Conservation (phyloP, 2,329 filamentous ascomycete genomes). For the Botryotinia globosa region DNA sequence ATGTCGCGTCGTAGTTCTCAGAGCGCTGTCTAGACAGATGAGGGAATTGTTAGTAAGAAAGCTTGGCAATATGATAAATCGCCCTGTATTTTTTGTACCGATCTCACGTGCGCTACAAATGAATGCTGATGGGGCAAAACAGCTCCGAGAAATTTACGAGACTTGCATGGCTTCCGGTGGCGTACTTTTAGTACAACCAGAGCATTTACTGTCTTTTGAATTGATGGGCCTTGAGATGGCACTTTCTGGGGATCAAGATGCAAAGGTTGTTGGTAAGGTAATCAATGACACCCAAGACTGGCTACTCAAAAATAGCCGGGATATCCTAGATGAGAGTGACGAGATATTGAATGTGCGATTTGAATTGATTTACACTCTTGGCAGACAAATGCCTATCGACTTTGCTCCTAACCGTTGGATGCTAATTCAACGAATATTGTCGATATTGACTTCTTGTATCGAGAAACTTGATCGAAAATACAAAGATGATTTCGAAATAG, state of each 20-base stretch:
- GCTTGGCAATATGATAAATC: slow-evolving; percentile 54
- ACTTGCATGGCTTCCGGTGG: slow-evolving; percentile 52
- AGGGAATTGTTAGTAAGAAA: slow-evolving; percentile 52
- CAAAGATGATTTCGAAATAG: slow-evolving; percentile 46
- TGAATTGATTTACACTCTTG: slow-evolving; percentile 63
- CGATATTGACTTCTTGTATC: slow-evolving; percentile 41
- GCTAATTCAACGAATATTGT: slow-evolving; percentile 52
- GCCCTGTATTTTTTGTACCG: slow-evolving; percentile 55
- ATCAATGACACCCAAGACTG: slow-evolving; percentile 42
- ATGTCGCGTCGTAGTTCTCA: slow-evolving; percentile 58
- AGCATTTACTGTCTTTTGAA: slow-evolving; percentile 62
- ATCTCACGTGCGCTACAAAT: slow-evolving; percentile 53
- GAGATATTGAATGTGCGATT: slow-evolving; percentile 60
- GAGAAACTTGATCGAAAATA: slow-evolving; percentile 35
- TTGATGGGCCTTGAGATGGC: slow-evolving; percentile 56
- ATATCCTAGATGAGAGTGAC: slow-evolving; percentile 65
- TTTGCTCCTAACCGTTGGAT: slow-evolving; percentile 55
- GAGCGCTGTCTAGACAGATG: slow-evolving; percentile 61
- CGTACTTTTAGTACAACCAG: slow-evolving; percentile 59
- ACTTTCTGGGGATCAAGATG: slow-evolving; percentile 34
- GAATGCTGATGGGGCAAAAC: slow-evolving; percentile 30
- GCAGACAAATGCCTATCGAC: slow-evolving; percentile 50
- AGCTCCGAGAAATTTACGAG: slow-evolving; percentile 42
- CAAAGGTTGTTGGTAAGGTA: slow-evolving; percentile 41
- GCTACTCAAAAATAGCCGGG: slow-evolving; percentile 46